Conservation (phyloP, 2,329 filamentous ascomycete species). For the Neurospora crassa region DNA sequence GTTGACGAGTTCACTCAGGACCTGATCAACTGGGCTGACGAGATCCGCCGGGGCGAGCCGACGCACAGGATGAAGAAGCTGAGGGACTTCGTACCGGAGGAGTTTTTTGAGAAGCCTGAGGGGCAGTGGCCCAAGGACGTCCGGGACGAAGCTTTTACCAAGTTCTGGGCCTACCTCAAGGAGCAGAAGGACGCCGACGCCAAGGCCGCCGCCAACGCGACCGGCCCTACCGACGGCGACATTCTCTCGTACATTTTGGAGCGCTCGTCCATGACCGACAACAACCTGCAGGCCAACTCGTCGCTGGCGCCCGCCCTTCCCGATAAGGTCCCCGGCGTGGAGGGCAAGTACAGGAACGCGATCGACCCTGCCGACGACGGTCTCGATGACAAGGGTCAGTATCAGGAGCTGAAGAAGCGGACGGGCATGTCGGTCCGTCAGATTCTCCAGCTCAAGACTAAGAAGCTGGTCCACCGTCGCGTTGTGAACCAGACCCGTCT, state of each 20-base stretch:
- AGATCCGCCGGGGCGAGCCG: conserved; percentile 15
- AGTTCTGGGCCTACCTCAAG: conserved; percentile 19
- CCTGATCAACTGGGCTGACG: conserved; percentile 38
- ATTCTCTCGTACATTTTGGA: conserved; percentile 25
- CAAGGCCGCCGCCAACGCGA: neutral
- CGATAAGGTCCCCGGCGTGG: conserved; percentile 42
- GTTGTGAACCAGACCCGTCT: conserved; percentile 93
- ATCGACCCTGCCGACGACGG: conserved; percentile 41
- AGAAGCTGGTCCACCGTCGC: conserved; percentile 61
- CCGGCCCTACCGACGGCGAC: conserved; percentile 21
- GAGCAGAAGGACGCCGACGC: conserved; percentile 19
- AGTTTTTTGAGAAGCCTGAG: conserved; percentile 18
- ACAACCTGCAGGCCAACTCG: conserved; percentile 27
- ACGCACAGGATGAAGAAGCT: conserved; percentile 30
- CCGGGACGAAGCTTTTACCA: conserved; percentile 16
- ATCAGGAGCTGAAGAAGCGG: conserved; percentile 41
- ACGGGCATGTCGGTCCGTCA: conserved; percentile 45
- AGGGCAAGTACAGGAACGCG: conserved; percentile 38
- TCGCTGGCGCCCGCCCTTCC: conserved; percentile 40
- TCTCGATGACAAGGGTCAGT: conserved; percentile 40
- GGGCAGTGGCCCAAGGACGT: conserved; percentile 19
- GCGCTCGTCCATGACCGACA: conserved; percentile 26
- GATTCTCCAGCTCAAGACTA: conserved; percentile 50
- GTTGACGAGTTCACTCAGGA: conserved; percentile 52
- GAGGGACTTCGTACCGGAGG: conserved; percentile 23